Conservation (phyloP, 306 rosid genomes). For the Rosa chinensis region DNA sequence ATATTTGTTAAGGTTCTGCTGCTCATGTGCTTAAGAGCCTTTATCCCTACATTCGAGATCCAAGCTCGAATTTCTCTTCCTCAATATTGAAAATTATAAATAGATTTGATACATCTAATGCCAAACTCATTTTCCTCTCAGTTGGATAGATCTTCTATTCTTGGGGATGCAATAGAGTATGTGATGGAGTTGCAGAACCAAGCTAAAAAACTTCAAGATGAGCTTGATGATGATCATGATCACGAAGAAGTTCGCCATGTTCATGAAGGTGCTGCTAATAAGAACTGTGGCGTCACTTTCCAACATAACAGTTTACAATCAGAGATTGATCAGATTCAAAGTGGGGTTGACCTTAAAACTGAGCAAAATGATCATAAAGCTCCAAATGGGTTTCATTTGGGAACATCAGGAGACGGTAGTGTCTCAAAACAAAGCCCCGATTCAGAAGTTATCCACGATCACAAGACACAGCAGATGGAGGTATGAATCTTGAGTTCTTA, state of each 20-base stretch:
- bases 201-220: conserved; percentile 68
- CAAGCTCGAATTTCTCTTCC: background rate
- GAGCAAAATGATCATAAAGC: conserved; percentile 30
- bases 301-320: conserved; percentile 33
- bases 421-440: conserved; percentile 47
- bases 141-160: conserved; percentile 76
- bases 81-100: background rate
- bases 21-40: background rate
- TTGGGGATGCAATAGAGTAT: conserved; percentile 83
- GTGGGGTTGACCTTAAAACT: conserved; percentile 27
- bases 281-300: conserved; percentile 19
- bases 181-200: conserved; percentile 74
- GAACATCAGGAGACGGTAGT: conserved; percentile 38
- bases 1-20: background rate
- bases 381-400: conserved; percentile 44
- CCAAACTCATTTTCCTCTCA: conserved; percentile 12
- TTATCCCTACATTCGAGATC: background rate
- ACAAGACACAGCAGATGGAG: conserved; percentile 81
- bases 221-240: conserved; percentile 48
- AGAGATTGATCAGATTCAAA: conserved; percentile 29
- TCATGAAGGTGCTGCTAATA: conserved; percentile 32
- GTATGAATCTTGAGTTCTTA: conserved; percentile 23
- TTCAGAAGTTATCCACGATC: conserved; percentile 44
- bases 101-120: background rate
- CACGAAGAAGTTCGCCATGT: conserved; percentile 42